Conservation (phyloP, 768 basidiomycete genomes). For the Psilocybe azurescens region DNA sequence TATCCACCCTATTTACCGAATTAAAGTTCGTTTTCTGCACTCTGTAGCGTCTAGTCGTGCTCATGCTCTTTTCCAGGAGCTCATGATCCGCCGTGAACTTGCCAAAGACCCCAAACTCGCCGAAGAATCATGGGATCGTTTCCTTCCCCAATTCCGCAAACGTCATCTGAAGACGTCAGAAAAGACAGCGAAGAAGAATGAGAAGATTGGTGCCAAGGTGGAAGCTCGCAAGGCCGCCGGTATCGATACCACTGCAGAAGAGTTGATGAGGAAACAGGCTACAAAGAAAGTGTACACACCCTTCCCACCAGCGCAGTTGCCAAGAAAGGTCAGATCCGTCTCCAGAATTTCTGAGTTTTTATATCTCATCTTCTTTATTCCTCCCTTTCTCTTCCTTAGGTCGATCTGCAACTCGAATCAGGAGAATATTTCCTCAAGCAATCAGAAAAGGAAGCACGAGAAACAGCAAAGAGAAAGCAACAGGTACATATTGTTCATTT, state of each 20-base stretch:
- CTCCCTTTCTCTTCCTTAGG: conserved; percentile 38
- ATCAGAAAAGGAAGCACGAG: conserved; percentile 81
- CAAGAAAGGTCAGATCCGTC: conserved; percentile 74
- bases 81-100: conserved; percentile 97
- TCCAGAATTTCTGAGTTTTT: background rate
- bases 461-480: conserved; percentile 73
- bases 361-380: background rate
- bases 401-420: conserved; percentile 93
- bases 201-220: conserved; percentile 60
- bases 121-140: conserved; percentile 94
- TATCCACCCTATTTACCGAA: conserved; percentile 98
- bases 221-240: conserved; percentile 74
- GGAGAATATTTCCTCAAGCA: conserved; percentile 99
- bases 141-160: conserved; percentile 95
- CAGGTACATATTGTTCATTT: conserved; percentile 58
- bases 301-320: conserved; percentile 94
- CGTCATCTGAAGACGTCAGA: conserved; percentile 92
- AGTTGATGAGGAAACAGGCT: conserved; percentile 43
- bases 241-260: conserved; percentile 41
- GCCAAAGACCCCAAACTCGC: conserved; percentile 98
- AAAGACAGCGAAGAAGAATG: conserved; percentile 92
- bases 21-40: conserved; percentile 65
- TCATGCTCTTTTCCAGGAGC: conserved; percentile 60
- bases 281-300: conserved; percentile 92
- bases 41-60: background rate